These are phyloP conservation scores for Hydnomerulius pinastri DNA, from an alignment of 768 basidiomycete genomes.

Conservation along the genomic window DNA sequence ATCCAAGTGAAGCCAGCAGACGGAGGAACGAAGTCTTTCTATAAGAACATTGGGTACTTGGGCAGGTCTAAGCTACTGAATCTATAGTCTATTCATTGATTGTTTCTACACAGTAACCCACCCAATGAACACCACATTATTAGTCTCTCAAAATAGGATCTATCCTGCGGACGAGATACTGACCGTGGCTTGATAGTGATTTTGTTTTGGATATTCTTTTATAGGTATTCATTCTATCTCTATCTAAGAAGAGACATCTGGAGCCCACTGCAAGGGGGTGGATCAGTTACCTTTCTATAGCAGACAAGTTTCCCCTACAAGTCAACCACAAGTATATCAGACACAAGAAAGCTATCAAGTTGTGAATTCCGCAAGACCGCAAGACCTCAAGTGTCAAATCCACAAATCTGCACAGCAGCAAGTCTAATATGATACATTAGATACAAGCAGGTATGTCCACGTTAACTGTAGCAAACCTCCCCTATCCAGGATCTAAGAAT, in stretches of 20 bases:
- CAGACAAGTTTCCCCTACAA: neutral
- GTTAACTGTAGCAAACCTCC: constrained; percentile 6
- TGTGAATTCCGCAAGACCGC: neutral
- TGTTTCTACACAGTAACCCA: no score
- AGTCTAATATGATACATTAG: neutral
- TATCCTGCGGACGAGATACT: no score
- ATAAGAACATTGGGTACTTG: no score
- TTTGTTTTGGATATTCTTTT: no score
- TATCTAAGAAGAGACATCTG: neutral
- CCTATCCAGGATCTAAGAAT: constrained; percentile 12
- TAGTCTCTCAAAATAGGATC: no score
- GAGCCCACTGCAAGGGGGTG: constrained; percentile 20
- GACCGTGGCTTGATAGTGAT: no score
- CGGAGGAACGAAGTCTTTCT: no score
- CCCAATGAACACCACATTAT: no score
- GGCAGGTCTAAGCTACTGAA: no score
- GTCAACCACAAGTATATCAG: neutral
- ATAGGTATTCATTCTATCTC: no score
- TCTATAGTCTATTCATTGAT: no score
- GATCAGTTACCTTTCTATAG: neutral
- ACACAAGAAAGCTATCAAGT: neutral
- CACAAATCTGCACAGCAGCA: neutral
- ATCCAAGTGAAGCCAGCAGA: no score
- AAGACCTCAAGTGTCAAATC: neutral
- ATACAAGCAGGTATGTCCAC: neutral